Conservation (phyloP, 106 monocot genomes). For the Allium fistulosum region DNA sequence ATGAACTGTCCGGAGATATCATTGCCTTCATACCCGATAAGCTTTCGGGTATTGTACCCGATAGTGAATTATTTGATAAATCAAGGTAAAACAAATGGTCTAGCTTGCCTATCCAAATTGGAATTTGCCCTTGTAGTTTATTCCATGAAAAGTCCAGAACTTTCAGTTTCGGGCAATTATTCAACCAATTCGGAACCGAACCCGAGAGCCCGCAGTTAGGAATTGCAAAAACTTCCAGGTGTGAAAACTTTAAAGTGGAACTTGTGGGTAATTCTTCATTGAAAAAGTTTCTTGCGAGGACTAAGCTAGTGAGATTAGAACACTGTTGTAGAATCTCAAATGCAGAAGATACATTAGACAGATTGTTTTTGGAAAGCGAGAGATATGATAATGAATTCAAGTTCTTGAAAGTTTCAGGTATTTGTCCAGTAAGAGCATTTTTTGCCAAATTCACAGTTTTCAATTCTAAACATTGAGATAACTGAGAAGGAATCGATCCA, state of each 20-base stretch:
- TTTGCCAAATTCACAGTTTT: conserved; percentile 51
- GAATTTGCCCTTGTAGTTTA: conserved; percentile 46
- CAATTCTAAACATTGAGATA: conserved; percentile 38
- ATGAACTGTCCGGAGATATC: conserved; percentile 18
- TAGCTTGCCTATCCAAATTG: conserved; percentile 53
- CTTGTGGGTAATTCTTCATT: conserved; percentile 53
- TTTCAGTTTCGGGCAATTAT: conserved; percentile 35
- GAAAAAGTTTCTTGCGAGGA: conserved; percentile 60
- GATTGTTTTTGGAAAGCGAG: conserved; percentile 46
- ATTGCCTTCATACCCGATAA: conserved; percentile 46
- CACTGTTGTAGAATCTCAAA: conserved; percentile 54
- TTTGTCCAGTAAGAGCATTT: conserved; percentile 55
- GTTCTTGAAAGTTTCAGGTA: conserved; percentile 56
- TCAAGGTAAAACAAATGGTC: conserved; percentile 77
- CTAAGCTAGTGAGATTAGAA: conserved; percentile 46
- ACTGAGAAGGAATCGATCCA: conserved; percentile 44
- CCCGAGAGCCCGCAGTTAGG: conserved; percentile 56
- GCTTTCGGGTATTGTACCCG: conserved; percentile 54
- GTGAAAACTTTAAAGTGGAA: conserved; percentile 50
- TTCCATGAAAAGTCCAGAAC: conserved; percentile 88
- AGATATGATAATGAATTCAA: conserved; percentile 38
- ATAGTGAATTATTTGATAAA: conserved; percentile 77
- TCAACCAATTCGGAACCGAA: conserved; percentile 53
- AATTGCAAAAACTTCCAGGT: conserved; percentile 42
- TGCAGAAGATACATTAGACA: conserved; percentile 53